These are phyloP conservation scores for Aspergillus diversus DNA, from an alignment of 495 filamentous ascomycete species.

Conservation along the genomic window DNA sequence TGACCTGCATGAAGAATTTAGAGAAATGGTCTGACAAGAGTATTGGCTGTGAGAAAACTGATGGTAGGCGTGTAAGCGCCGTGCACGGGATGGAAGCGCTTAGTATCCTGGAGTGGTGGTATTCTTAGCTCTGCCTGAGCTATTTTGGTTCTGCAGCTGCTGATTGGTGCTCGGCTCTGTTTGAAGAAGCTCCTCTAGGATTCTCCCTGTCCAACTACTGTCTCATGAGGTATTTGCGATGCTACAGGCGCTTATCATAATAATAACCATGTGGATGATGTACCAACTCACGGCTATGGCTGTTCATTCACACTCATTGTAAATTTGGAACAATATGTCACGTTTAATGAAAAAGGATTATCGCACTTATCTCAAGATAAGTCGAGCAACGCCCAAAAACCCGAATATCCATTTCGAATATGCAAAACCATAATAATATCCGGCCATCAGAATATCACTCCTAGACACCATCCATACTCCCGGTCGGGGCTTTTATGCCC, in stretches of 20 bases:
- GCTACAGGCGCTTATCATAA: neutral
- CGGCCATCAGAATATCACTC: neutral
- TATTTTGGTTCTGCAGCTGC: slow-evolving; percentile 11
- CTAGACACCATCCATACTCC: neutral
- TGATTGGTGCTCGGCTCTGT: slow-evolving; percentile 10
- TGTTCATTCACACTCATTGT: slow-evolving; percentile 1
- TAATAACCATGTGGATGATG: neutral
- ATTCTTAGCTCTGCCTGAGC: slow-evolving; percentile 7
- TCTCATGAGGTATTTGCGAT: neutral
- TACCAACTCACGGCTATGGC: neutral
- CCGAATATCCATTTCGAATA: slow-evolving; percentile 6
- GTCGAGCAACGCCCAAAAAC: slow-evolving; percentile 2
- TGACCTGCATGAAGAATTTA: slow-evolving; percentile 13
- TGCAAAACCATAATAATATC: slow-evolving; percentile 5
- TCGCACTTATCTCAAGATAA: neutral
- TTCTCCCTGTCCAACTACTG: no score
- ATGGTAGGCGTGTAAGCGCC: slow-evolving; percentile 31
- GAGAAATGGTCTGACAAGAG: slow-evolving; percentile 14
- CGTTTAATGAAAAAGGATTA: neutral
- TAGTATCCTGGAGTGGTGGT: neutral
- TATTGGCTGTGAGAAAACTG: slow-evolving; percentile 19
- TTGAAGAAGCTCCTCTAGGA: neutral
- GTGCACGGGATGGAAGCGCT: slow-evolving; percentile 21
- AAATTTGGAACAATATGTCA: neutral
- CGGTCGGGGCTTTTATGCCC: slow-evolving; percentile 1